These are phyloP conservation scores for Pythium dissimile DNA, from an alignment of 352 stramenopile genomes.

Conservation along the genomic window DNA sequence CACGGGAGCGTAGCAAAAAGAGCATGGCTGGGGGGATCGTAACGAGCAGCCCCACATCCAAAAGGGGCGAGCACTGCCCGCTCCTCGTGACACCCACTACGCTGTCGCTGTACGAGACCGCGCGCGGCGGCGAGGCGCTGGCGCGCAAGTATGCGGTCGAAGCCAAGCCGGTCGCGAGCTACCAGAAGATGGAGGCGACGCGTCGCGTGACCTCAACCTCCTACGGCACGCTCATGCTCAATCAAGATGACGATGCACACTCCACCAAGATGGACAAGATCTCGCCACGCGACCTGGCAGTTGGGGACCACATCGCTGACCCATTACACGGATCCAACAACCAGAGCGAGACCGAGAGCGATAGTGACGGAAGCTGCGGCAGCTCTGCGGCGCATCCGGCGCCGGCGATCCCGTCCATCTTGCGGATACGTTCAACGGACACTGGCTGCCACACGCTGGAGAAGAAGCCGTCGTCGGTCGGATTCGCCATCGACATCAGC, in stretches of 20 bases:
- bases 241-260: constrained; percentile 3
- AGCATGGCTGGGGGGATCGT: background rate
- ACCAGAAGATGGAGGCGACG: background rate
- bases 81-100: background rate
- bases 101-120: background rate
- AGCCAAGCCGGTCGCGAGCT: background rate
- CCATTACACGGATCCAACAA: constrained; percentile 27
- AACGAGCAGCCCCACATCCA: background rate
- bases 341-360: constrained; percentile 79
- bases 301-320: constrained; percentile 24
- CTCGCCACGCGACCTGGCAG: background rate
- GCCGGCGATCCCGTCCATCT: constrained; percentile 64
- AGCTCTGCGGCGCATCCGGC: constrained; percentile 14
- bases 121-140: background rate
- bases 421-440: constrained; percentile 45
- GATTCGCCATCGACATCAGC: constrained; percentile 55
- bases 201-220: constrained; percentile 12
- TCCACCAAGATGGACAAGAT: background rate
- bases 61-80: constrained; percentile 3
- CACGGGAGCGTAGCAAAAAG: background rate
- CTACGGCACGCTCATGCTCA: constrained; percentile 23
- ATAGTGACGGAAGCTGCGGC: constrained; percentile 64
- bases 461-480: constrained; percentile 66
- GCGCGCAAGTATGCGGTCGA: constrained; percentile 9
- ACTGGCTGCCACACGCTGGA: constrained; percentile 38